phyloP scores from a whole-genome alignment of 192 early-diverging fungal genomes.

The Obelidium mucronatum region DNA sequence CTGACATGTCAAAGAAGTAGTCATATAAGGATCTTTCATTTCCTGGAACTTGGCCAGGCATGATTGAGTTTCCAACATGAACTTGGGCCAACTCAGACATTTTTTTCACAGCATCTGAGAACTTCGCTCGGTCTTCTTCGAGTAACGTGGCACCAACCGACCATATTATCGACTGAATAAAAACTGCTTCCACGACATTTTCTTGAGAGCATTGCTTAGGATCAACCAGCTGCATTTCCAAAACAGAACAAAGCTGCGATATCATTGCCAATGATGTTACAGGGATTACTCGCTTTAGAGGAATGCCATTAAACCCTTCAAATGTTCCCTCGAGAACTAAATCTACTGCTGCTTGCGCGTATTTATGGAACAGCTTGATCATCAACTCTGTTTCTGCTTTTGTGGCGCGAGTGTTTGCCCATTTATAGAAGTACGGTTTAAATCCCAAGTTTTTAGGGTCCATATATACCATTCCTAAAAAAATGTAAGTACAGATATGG shows the following conservation, averaged over 20 bases:
- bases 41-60: conserved; percentile 63
- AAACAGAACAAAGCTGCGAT: conserved; percentile 58
- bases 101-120: conserved; percentile 68
- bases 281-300: conserved; percentile 62
- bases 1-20: conserved; percentile 61
- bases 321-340: conserved; percentile 64
- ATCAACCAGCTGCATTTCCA: conserved; percentile 61
- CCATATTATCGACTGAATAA: conserved; percentile 62
- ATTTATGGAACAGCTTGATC: conserved; percentile 57
- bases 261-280: conserved; percentile 60
- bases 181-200: conserved; percentile 59
- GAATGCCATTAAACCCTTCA: conserved; percentile 58
- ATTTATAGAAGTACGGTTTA: conserved; percentile 60
- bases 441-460: conserved; percentile 70
- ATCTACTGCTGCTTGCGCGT: conserved; percentile 54
- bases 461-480: conserved; percentile 64
- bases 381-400: conserved; percentile 60
- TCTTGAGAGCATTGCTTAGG: conserved; percentile 54
- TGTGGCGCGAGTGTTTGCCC: conserved; percentile 55
- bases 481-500: not conserved
- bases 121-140: conserved; percentile 64
- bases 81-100: conserved; percentile 61
- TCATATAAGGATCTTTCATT: conserved; percentile 64
- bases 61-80: conserved; percentile 51
- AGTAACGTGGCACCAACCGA: conserved; percentile 63